Evolutionary conservation across 495 filamentous ascomycete species (phyloP), one percentile per base, ranked within the genome.

Genomic region (Staphylotrichum longicolle): DNA sequence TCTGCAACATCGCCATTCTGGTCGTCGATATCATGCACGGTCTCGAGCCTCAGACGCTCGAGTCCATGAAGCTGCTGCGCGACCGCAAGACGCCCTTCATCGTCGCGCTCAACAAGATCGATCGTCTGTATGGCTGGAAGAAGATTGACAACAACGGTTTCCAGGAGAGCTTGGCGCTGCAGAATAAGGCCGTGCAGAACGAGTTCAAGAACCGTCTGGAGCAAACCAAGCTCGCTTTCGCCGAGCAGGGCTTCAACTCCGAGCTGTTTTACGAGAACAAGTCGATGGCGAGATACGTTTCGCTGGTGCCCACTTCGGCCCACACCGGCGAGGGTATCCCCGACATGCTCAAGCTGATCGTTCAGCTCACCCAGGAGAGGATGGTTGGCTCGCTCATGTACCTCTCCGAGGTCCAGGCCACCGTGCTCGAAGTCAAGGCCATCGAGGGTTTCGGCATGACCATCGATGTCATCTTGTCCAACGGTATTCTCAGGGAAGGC

Each of bases 21-120:
- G 95, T 99, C 30, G 93, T 99, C 65, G 95, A 99, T 82, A 99
- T 99, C 70, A 99, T 99, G 95, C 95, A 99, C 82, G 95, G 95
- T 70, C 85, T 99, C 51, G 95, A 99, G 74, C 95, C 91, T 14
- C 95, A 99, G 74, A 99, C 95, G 32, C 83, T 98, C 7, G 95
- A 99, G 74, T 98, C 95, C 7, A 97, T 99, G 90, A 87, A 86
- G 62, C 76, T 99, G 57, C 85, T 99, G 41, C 85, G 94, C 68
- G 93, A 97, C 68, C 83, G 91, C 61, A 95, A 92, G 75, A 99
- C 95, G 48, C 94, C 95, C 10, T 99, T 99, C 81, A 96, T 99
- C 67, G 95, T 99, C 49, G 95, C 95, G 3, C 80, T 99, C 65
- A 99, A 99, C 85, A 99, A 99, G 83, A 97, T 99, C 65, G 95